Evolutionary conservation across 2,329 filamentous ascomycete species (phyloP), one percentile per base, ranked within the genome.

Genomic region (Colletotrichum musae): DNA sequence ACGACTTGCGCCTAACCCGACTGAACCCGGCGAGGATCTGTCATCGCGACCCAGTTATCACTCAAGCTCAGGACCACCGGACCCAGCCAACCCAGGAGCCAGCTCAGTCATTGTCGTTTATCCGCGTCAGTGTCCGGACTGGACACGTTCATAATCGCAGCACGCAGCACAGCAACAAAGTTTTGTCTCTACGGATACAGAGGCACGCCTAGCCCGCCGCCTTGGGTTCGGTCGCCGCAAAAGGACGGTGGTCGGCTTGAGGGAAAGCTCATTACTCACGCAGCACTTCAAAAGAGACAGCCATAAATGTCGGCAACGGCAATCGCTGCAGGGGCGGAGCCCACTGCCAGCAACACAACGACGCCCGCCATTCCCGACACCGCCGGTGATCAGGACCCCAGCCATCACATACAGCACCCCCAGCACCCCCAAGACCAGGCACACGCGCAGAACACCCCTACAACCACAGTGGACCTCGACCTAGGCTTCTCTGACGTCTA

Each of bases 401-500:
- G 48, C 60, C 56, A 65, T 61, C 54, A 45, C 57, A 54, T 32
- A 45, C 56, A 67, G 62, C 63, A 60, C 57, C 67, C 56, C 18
- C 62, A 57, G 62, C 56, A 61, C 21, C 43, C 56, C 32, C 50
- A 51, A 43, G 32, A 56, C 56, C 62, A 45, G 28, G 41, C 47
- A 32, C 61, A 56, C 54, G 50, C 65, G 54, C 65, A 24, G 21
- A 47, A 50, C 12, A 28, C 50, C 57, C 21, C 63, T 66, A 39
- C 54, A 57, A 57, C 57, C 21, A 57, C 67, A 61, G 56, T 51
- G 52, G 43, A 66, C 57, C 63, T 61, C 13, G 70, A 78, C 74
- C 71, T 84, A 71, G 80, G 77, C 71, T 82, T 84, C 75, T 77
- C 81, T 71, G 81, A 85, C 73, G 74, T 83, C 57, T 78, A 82